A percentile compares a stretch with the other conserved stretches of the same genome.
These are phyloP conservation scores for Kalmusia sp. DNA, from an alignment of 2,329 filamentous ascomycete species.

Conservation along the genomic window DNA sequence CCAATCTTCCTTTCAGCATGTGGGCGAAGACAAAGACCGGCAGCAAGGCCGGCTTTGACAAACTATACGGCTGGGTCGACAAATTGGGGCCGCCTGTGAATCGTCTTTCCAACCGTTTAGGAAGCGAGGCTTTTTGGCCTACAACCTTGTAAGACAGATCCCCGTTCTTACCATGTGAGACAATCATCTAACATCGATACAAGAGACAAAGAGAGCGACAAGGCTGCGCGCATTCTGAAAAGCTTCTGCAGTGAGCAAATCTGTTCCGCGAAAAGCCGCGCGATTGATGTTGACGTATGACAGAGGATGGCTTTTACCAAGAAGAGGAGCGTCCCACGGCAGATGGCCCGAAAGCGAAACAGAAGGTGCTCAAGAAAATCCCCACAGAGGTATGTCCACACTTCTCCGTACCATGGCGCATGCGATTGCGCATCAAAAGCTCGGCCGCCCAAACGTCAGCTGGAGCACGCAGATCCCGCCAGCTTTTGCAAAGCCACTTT, in stretches of 20 bases:
- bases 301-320: constrained; percentile 73
- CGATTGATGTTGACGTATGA: constrained; percentile 23
- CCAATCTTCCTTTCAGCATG: constrained; percentile 26
- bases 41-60: constrained; percentile 67
- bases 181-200: too few relatives aligned
- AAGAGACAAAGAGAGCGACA: constrained; percentile 90
- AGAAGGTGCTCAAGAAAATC: constrained; percentile 79
- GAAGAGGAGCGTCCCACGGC: constrained; percentile 57
- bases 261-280: constrained; percentile 25
- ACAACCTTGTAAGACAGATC: too few relatives aligned
- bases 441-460: not conserved
- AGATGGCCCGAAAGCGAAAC: constrained; percentile 65
- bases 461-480: not conserved
- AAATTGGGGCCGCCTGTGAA: constrained; percentile 81
- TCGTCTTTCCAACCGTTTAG: constrained; percentile 79
- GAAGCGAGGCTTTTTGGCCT: constrained; percentile 84
- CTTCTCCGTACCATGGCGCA: not conserved
- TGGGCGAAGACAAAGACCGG: constrained; percentile 45
- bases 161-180: too few relatives aligned
- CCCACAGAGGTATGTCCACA: constrained; percentile 61
- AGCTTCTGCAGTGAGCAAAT: constrained; percentile 80
- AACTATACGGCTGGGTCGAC: constrained; percentile 71
- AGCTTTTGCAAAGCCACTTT: not conserved
- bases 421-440: not conserved
- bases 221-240: constrained; percentile 85